Evolutionary conservation across 2,329 filamentous ascomycete genomes (phyloP), one percentile per base, ranked within the genome.

Genomic region (Apiospora phragmitis): DNA sequence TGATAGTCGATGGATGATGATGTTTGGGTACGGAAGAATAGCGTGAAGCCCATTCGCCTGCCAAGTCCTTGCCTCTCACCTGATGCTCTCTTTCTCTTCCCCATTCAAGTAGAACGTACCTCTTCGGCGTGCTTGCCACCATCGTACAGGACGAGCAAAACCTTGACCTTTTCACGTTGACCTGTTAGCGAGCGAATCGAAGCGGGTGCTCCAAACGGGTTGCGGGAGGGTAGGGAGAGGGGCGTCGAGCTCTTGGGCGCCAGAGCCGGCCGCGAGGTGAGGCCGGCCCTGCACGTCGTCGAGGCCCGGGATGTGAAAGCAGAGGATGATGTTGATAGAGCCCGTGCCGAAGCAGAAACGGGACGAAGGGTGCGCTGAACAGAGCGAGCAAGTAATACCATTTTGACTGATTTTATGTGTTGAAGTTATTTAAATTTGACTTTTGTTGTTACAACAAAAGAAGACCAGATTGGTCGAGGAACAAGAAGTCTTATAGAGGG

Each of bases 71-170:
- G 26, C 51, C 4, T 29, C 6, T 32, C 29, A 35, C 3, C 29
- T 55, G 29, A 9, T 32, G 51, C 1, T 29, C 29, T 35, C 29
- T 59, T n/a, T 32, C 3, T 21, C 29, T 32, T 32, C 29, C 29
- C 29, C 16, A 9, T 35, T 11, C 16, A 21, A 45, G 24, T 8
- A 32, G 14, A 6, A 81, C 86, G 82, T 82, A 97, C 94, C 80
- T 98, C 89, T 84, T 93, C 86, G 85, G 95, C 94, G 87, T 97
- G 94, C 86, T 94, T 87, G 81, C 90, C 89, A 82, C 94, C 95
- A 85, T 98, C 95, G 88, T 98, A 98, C 77, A 97, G 90, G 78
- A 97, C 93, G 81, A 95, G 88, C 81, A 98, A 92, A 85, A 98
- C 93, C 88, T 98, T 98, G 87, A 95, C 95, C 94, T 98, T 82